Evolutionary conservation across 768 basidiomycete species (phyloP).

Genomic region (Termitomyces heimii): DNA sequence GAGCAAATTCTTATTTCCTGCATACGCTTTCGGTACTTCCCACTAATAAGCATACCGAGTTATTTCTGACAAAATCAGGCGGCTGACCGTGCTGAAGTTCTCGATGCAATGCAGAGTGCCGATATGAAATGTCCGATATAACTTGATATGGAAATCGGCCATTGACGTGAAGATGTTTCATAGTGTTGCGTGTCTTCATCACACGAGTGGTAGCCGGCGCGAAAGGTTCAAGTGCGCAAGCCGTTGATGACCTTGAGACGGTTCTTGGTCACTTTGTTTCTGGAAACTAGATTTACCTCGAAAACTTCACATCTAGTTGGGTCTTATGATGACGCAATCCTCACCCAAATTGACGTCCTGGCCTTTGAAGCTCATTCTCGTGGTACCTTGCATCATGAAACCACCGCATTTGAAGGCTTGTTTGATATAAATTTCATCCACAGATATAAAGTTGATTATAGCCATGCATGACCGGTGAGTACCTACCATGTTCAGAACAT

Average conservation of each 20-base stretch:
- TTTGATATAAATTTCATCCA: background rate
- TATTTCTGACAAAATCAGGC: background rate
- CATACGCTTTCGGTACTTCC: conserved; percentile 15
- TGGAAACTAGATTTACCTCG: background rate
- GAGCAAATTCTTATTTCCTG: conserved; percentile 21
- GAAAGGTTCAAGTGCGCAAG: conserved; percentile 18
- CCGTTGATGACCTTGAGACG: conserved; percentile 19
- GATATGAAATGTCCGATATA: conserved; percentile 7
- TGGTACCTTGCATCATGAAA: conserved; percentile 5
- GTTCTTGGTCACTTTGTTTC: conserved; percentile 8
- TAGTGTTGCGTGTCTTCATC: conserved; percentile 20
- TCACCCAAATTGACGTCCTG: conserved; percentile 16
- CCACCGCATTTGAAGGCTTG: background rate
- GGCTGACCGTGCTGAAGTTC: conserved; percentile 6
- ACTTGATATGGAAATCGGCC: background rate
- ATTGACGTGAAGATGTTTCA: background rate
- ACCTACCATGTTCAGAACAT: background rate
- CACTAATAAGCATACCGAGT: background rate
- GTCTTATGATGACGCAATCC: conserved; percentile 19
- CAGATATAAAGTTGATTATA: conserved; percentile 21
- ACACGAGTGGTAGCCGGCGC: conserved; percentile 16
- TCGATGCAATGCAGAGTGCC: conserved; percentile 10
- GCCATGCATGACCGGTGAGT: conserved; percentile 19
- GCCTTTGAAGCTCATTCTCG: conserved; percentile 18
- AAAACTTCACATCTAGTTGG: conserved; percentile 13